These are phyloP conservation scores for Termitomyces sp. DNA, from an alignment of 768 basidiomycete genomes.

Conservation along the genomic window DNA sequence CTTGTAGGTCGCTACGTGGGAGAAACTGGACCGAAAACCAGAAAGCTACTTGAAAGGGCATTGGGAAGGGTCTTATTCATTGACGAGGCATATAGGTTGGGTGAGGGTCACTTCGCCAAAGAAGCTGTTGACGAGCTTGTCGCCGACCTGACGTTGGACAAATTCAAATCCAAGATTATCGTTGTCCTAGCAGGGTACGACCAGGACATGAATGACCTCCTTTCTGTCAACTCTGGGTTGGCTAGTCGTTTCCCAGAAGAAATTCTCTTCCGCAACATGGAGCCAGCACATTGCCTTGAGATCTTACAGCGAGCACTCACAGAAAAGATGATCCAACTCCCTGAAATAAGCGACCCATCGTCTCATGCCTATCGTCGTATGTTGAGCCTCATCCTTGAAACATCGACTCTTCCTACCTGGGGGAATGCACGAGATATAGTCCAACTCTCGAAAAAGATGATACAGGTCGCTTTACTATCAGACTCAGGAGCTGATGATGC, in stretches of 20 bases:
- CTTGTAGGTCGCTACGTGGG: constrained; percentile 51
- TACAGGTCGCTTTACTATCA: not conserved
- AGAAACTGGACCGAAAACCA: not conserved
- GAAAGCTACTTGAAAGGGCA: not conserved
- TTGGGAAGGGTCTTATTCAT: not conserved
- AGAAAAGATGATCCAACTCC: not conserved
- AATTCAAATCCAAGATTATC: constrained; percentile 55
- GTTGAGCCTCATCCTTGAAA: not conserved
- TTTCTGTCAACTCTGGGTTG: constrained; percentile 58
- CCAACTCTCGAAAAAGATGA: not conserved
- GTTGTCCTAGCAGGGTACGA: constrained; percentile 73
- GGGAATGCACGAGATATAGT: constrained; percentile 1
- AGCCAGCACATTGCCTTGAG: constrained; percentile 19
- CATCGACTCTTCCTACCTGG: not conserved
- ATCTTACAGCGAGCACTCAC: not conserved
- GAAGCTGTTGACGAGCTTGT: constrained; percentile 76
- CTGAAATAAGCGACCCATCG: not conserved
- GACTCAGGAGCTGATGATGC: constrained; percentile 1
- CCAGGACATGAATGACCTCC: constrained; percentile 57
- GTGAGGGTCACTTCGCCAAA: constrained; percentile 42
- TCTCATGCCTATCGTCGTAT: not conserved
- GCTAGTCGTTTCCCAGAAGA: constrained; percentile 68
- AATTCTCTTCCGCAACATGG: constrained; percentile 51
- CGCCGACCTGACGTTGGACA: constrained; percentile 54
- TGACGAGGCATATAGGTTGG: not conserved